phyloP scores from a whole-genome alignment of 495 filamentous ascomycete species.

The Lentithecium fluviatile region DNA sequence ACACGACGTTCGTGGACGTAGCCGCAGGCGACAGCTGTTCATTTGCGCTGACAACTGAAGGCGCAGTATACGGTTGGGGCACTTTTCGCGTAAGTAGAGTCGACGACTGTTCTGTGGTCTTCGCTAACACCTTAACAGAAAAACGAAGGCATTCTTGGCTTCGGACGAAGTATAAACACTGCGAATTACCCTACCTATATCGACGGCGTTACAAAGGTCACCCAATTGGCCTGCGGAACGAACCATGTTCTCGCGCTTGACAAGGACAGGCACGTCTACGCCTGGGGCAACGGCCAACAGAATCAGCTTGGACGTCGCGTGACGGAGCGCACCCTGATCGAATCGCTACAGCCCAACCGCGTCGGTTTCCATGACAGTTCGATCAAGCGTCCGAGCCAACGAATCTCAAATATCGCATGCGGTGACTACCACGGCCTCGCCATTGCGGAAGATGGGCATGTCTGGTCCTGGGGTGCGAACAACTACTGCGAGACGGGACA shows the following conservation, averaged over 20 bases:
- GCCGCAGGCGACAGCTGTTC: slow-evolving; percentile 62
- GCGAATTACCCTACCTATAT: slow-evolving; percentile 51
- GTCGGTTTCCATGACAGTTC: slow-evolving; percentile 53
- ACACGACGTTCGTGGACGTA: slow-evolving; percentile 57
- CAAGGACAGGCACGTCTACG: slow-evolving; percentile 61
- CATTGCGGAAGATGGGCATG: slow-evolving; percentile 65
- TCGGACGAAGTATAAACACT: slow-evolving; percentile 46
- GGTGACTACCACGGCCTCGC: slow-evolving; percentile 78
- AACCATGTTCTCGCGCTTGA: slow-evolving; percentile 74
- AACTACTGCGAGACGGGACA: slow-evolving; percentile 81
- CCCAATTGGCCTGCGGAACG: slow-evolving; percentile 57
- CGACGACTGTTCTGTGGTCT: slow-evolving; percentile 3
- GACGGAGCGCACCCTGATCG: slow-evolving; percentile 58
- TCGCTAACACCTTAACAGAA: slow-evolving; percentile 44
- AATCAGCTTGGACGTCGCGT: slow-evolving; percentile 71
- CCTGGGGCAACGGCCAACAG: slow-evolving; percentile 74
- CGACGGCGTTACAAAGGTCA: slow-evolving; percentile 61
- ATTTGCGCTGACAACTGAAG: slow-evolving; percentile 63
- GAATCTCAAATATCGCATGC: slow-evolving; percentile 55
- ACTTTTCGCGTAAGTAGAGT: slow-evolving; percentile 61
- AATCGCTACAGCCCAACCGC: slow-evolving; percentile 65
- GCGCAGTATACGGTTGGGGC: slow-evolving; percentile 70
- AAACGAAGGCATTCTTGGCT: slow-evolving; percentile 71
- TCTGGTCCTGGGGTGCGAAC: slow-evolving; percentile 86
- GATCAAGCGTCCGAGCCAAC: slow-evolving; percentile 48